Base-by-base conservation (phyloP, 768 basidiomycete genomes). In the Naganishia randhawae region DNA sequence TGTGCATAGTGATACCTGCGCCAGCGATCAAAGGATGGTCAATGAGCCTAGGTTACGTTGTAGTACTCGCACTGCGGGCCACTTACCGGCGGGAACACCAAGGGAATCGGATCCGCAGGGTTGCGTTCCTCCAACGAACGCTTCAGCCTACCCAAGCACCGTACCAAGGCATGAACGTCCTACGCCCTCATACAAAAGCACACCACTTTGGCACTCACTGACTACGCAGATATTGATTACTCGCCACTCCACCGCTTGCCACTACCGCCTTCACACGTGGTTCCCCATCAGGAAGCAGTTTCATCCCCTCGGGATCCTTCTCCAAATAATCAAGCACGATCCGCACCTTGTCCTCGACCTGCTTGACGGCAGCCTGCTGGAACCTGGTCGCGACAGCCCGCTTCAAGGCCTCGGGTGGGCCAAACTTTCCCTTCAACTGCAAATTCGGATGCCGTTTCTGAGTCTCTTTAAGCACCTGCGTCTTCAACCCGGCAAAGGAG, bases 161-260 rank as follows among this genome's bases (percentile, higher is more conserved):
- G 3, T 19, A 48, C 14, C 13, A 17, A 3, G n/a, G 11, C 29
- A 61, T 57, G 16, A 37, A 48, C 41, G 39, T 25, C 32, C 32
- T 17, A 8, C n/a, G n/a, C n/a, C n/a, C 37, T 19, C 19, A 8
- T 1, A n/a, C 17, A 10, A 2, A 11, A 32, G 39, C 14, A 16
- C 39, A 39, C 45, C 7, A 29, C 13, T n/a, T 22, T 22, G 1
- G 4, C 16, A 73, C 83, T 50, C 57, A 90, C 92, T 87, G 83
- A 50, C 83, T 69, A 17, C 91, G 82, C 66, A 98, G 81, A 71
- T 83, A 87, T 27, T 71, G 51, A 73, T 99, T 99, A 72, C 91
- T 91, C 17, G 94, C 95, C 0, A 99, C 95, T 1, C 95, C 95
- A 0, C 95, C 95, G 68, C 91, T 92, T 17, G 90, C 86, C 0